Base-by-base conservation (phyloP, 106 monocot genomes). In the Apostasia shenzhenica region DNA sequence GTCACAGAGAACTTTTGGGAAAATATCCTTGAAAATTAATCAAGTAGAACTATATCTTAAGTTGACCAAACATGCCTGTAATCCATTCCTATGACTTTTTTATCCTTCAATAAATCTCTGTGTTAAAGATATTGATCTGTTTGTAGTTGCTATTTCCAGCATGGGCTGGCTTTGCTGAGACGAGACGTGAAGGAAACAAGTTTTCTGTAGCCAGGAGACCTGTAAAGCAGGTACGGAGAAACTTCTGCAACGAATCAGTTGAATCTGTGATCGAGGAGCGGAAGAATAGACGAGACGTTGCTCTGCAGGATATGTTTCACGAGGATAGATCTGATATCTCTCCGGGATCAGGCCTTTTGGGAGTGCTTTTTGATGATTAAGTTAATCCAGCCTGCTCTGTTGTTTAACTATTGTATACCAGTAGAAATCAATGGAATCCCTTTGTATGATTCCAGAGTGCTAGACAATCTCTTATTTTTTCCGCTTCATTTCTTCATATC, bases 111-210 rank as follows among this genome's bases (percentile, higher is more conserved):
- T 45, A 43, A 44, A 45, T 9, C 26, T 41, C 44, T 61, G 7
- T 58, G 12, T n/a, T 11, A 13, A 57, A 12, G 41, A 44, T 48
- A 7, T 14, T 57, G 48, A 64, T 63, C 9, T 71, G 12, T 61
- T 78, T 45, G n/a, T 12, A 38, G 64, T 45, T 37, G 1, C 14
- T 61, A 61, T 67, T 48, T 69, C 45, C 79, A 84, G 97, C 80
- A 45, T 95, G 95, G 95, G 95, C 95, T 53, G 88, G 86, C 41
- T 95, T 95, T 82, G 72, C 83, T 48, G 95, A 91, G 78, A 79
- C 91, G 77, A 48, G 70, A 9, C 79, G 88, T 45, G 84, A 86
- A 14, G 91, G 88, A 6, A 86, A 81, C 74, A 95, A 95, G 67
- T 95, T 91, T 45, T 38, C 68, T 44, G 77, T 91, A 7, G 95